Evolutionary conservation across 306 rosid species (phyloP), one percentile per base, ranked within the genome.

Genomic region (Potentilla sterilis): DNA sequence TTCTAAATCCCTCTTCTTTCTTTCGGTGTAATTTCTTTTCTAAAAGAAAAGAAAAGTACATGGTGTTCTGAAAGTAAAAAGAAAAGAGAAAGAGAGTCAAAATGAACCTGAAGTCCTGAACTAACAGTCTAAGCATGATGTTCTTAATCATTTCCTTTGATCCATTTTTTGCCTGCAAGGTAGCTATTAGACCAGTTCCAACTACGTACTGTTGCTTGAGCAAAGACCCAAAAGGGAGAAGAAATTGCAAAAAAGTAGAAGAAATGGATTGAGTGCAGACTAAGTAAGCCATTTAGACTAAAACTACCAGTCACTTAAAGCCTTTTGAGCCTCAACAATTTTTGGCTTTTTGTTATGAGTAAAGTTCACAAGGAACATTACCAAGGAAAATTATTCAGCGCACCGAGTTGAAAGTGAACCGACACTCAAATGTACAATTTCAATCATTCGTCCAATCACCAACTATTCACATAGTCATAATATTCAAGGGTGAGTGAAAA

Each of bases 271-370:
- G 58, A 61, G 35, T 74, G 78, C 78, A 73, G 68, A 24, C 57
- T 61, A 74, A 74, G 70, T 44, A 19, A 61, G 37, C 57, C 21
- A 73, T 72, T 66, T 52, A n/a, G 22, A 63, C 73, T 46, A 48
- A n/a, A 70, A 64, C 74, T 63, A 72, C 67, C 16, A 59, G 42
- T 59, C 73, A 34, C 59, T 48, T 52, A 10, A 47, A 35, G 11
- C 76, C 81, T 48, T 77, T 69, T 44, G 40, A 37, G 16, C 40
- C 34, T 46, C 32, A 61, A 81, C 85, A 69, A 74, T 70, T 57
- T 64, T 64, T 43, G 68, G 57, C 69, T 11, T 78, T 63, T 72
- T 73, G 46, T 19, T 72, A 81, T 73, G 86, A 65, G 67, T 54
- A 47, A 76, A 75, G 55, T 71, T 48, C 40, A 62, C 4, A 35